Evolutionary conservation across 345 rosid species (phyloP).

Genomic region (Boechera retrofracta): DNA sequence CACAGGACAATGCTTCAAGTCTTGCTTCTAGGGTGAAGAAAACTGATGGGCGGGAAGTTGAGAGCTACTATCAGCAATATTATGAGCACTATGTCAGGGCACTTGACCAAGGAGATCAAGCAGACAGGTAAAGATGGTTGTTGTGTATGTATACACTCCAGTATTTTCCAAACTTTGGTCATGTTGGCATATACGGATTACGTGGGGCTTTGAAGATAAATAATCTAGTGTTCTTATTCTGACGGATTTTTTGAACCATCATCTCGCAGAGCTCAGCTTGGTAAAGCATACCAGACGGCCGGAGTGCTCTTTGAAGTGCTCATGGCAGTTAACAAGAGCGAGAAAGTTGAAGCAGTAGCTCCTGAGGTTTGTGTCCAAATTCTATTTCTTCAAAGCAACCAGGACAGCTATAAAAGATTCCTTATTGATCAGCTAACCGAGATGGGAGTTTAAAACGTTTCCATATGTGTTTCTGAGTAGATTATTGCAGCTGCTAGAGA

Average conservation of each 20-base stretch:
- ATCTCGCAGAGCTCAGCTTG: slow-evolving; percentile 92
- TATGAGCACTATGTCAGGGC: slow-evolving; percentile 90
- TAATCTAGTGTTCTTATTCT: slow-evolving; percentile 27
- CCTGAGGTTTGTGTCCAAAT: slow-evolving; percentile 74
- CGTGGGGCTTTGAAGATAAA: slow-evolving; percentile 3
- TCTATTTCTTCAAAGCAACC: slow-evolving; percentile 25
- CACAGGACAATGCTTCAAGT: slow-evolving; percentile 91
- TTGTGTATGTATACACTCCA: not conserved
- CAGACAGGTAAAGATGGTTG: slow-evolving; percentile 69
- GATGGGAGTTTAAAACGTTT: slow-evolving; percentile 16
- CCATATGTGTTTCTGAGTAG: slow-evolving; percentile 53
- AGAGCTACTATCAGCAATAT: slow-evolving; percentile 90
- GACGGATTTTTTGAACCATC: slow-evolving; percentile 25
- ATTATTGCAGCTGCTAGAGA: slow-evolving; percentile 97
- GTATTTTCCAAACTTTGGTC: slow-evolving; percentile 1
- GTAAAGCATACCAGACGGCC: slow-evolving; percentile 97
- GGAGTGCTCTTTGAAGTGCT: slow-evolving; percentile 99
- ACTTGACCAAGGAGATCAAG: slow-evolving; percentile 94
- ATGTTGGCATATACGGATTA: too few species aligned
- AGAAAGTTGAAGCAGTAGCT: slow-evolving; percentile 98
- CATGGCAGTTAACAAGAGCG: slow-evolving; percentile 96
- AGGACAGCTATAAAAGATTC: not conserved
- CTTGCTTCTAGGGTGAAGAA: slow-evolving; percentile 92
- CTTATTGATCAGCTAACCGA: slow-evolving; percentile 9
- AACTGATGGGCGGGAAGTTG: slow-evolving; percentile 96